Percentiles rank a stretch among this genome's conserved stretches.
These are phyloP conservation scores for Cryptosporidium viatorum DNA, from an alignment of 169 alveolate genomes.

Conservation along the genomic window DNA sequence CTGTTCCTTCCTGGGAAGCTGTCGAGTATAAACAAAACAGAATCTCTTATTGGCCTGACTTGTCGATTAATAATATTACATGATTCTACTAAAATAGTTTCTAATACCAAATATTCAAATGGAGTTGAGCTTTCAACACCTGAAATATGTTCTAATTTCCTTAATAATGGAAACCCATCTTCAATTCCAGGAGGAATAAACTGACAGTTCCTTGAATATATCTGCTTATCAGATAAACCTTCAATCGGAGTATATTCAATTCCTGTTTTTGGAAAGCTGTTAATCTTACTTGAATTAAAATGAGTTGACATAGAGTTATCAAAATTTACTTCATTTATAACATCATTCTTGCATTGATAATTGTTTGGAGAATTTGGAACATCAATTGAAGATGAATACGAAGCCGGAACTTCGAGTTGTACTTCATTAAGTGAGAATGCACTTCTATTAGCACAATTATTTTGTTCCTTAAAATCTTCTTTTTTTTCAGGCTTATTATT, in stretches of 20 bases:
- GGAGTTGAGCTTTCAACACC: constrained; percentile 63
- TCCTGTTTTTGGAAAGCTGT: constrained; percentile 22
- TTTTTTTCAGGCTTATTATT: background rate
- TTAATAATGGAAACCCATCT: constrained; percentile 64
- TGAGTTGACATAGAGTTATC: constrained; percentile 12
- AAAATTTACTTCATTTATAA: constrained; percentile 22
- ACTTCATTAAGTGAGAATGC: background rate
- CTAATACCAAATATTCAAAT: constrained; percentile 63
- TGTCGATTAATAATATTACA: constrained; percentile 68
- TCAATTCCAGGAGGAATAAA: constrained; percentile 69
- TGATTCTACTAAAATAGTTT: constrained; percentile 69
- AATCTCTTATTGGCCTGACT: constrained; percentile 71
- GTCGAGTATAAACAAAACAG: constrained; percentile 58
- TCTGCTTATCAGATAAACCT: constrained; percentile 47
- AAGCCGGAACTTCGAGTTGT: constrained; percentile 6
- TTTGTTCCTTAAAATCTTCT: constrained; percentile 25
- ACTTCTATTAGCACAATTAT: background rate
- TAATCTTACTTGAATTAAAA: background rate
- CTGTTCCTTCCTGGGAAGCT: constrained; percentile 73
- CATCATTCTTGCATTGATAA: constrained; percentile 17
- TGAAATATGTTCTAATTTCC: constrained; percentile 63
- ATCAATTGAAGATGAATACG: constrained; percentile 7
- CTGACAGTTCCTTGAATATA: constrained; percentile 17
- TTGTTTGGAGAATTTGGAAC: constrained; percentile 42
- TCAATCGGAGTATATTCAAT: constrained; percentile 66